Base-by-base conservation (phyloP, 202 grass and related monocot species). In the Bolboschoenoplectus hybrid region DNA sequence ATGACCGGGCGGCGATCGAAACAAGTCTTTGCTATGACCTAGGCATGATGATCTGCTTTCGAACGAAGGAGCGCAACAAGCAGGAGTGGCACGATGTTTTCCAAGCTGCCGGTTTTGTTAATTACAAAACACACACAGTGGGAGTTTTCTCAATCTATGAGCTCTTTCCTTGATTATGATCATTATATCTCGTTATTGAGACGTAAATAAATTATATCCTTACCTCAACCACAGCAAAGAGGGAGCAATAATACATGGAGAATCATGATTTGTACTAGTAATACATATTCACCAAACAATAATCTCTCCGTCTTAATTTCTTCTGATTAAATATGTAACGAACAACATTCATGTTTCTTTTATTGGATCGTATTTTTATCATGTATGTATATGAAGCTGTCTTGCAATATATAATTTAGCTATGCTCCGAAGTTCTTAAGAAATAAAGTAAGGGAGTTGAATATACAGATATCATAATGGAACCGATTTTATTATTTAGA, bases 51-150 rank as follows among this genome's bases (percentile, higher is more conserved):
- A 5, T 47, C 5, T 0, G 35, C 2, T 57, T 60, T 41, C 17
- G n/a, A 16, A 36, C 74, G 7, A 86, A 75, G 51, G 67, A 89
- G 77, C 57, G 77, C 16, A 56, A 52, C 2, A 83, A 6, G 63
- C 34, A 43, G 35, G 81, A 88, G 81, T 88, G 87, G 87, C 6
- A 20, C 5, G 57, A 19, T 6, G 14, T 88, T 35, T 89, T 89
- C 40, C 39, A 36, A 14, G 51, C 34, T 17, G 52, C 52, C 1
- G 83, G 82, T 44, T 89, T 89, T 61, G 58, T 46, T 40, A 5
- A 76, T n/a, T 85, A 85, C n/a, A 89, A 85, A 60, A 44, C 71
- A 7, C 56, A 72, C 32, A 13, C 36, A 7, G 53, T 85, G 9
- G 87, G 74, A 14, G 6, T 43, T 32, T 50, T 34, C 41, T 89